These are phyloP conservation scores for Andrographis paniculata DNA, from an alignment of 305 asterid genomes.

Conservation along the genomic window DNA sequence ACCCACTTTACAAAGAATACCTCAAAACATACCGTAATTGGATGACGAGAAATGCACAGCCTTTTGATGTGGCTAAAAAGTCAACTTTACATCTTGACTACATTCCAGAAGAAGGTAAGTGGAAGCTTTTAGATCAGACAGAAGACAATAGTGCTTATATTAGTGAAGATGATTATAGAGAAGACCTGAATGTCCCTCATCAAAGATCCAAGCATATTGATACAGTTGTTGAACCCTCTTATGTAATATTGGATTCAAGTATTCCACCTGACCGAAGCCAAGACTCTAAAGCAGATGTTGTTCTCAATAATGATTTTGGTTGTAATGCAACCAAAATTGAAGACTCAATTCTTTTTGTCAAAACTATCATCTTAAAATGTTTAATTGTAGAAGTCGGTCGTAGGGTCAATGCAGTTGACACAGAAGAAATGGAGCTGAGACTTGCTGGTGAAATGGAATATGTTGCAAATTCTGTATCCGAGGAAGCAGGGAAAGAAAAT, in stretches of 20 bases:
- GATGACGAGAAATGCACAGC: slow-evolving; percentile 33
- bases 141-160: slow-evolving; percentile 26
- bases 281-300: slow-evolving; percentile 24
- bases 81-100: slow-evolving; percentile 50
- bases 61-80: slow-evolving; percentile 34
- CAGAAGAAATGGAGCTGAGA: slow-evolving; percentile 51
- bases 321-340: slow-evolving; percentile 21
- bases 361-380: slow-evolving; percentile 48
- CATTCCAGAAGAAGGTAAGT: slow-evolving; percentile 69
- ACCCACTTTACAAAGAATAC: slow-evolving; percentile 49
- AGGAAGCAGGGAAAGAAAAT: slow-evolving; percentile 40
- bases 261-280: slow-evolving; percentile 31
- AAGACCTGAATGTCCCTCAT: slow-evolving; percentile 16
- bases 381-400: slow-evolving; percentile 67
- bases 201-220: slow-evolving; percentile 23
- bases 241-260: slow-evolving; percentile 49
- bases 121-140: slow-evolving; percentile 58
- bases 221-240: slow-evolving; percentile 60
- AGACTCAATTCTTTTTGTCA: slow-evolving; percentile 32
- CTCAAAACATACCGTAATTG: slow-evolving; percentile 34
- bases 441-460: slow-evolving; percentile 63
- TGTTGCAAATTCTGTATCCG: slow-evolving; percentile 60
- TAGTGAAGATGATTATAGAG: slow-evolving; percentile 21
- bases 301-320: slow-evolving; percentile 22
- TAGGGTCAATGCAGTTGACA: slow-evolving; percentile 40